Evolutionary conservation across 495 filamentous ascomycete species (phyloP), one percentile per base, ranked within the genome.

Genomic region (Penicillium macrosclerotiorum): DNA sequence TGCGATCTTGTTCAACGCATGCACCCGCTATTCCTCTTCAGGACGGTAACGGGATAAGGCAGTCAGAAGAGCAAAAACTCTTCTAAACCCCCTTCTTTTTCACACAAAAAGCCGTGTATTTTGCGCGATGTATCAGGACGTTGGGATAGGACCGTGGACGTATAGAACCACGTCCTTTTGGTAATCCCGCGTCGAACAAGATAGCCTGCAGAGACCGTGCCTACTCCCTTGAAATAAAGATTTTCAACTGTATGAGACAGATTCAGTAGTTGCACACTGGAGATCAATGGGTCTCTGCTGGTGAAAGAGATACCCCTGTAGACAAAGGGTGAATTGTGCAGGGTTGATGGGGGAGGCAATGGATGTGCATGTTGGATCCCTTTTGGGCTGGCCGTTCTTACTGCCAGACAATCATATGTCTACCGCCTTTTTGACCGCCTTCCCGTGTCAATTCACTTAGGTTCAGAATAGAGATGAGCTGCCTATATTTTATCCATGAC

Each of bases 331-430:
- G 8, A 23, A 27, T 27, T 18, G 30, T 33, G 26, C 27, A 45
- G 41, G 30, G 45, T 46, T 20, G 40, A 39, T 49, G 45, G 45
- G 32, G 49, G 32, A 47, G 41, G 51, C 17, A 42, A 49, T 58
- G 23, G 47, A 60, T 58, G 54, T 34, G 44, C 54, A 49, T 52
- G 57, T 46, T 51, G 55, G 55, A 55, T 61, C 55, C 49, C 55
- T 47, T 56, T 59, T 59, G 48, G 57, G 58, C 46, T 36, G 32
- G 26, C 32, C 30, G 18, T 42, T 34, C 31, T 45, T 62, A 51
- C 39, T 62, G 58, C 55, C 55, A 25, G 55, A 41, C 47, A 54
- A 47, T 43, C 1, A 8, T n/a, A 0, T 2, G 0, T 12, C 49
- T 13, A 59, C 51, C 58, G 55, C 55, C 34, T 4, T 14, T 0